Evolutionary conservation across 1,139 yeast genomes (phyloP).

Genomic region (Suhomyces maxii): DNA sequence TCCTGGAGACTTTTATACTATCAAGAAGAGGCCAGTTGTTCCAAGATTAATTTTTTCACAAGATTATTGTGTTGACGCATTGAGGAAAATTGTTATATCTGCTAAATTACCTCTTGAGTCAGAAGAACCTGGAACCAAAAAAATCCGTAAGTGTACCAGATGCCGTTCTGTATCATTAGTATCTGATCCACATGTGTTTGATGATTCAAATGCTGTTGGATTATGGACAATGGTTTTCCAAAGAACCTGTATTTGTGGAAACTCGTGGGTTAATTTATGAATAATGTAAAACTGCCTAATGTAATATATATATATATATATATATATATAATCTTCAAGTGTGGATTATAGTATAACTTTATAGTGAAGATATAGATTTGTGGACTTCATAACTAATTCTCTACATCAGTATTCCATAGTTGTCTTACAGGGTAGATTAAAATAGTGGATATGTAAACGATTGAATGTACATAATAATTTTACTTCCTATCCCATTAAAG

Average conservation of each 20-base stretch:
- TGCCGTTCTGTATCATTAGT: constrained; percentile 64
- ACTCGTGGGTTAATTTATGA: constrained; percentile 56
- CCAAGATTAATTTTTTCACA: constrained; percentile 25
- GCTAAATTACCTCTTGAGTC: constrained; percentile 6
- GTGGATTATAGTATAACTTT: too few relatives aligned
- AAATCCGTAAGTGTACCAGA: constrained; percentile 57
- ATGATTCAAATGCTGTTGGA: constrained; percentile 38
- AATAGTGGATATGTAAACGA: too few relatives aligned
- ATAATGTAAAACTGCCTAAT: neutral
- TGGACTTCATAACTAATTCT: too few relatives aligned
- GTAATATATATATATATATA: too few relatives aligned
- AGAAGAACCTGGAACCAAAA: constrained; percentile 6
- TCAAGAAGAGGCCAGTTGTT: constrained; percentile 12
- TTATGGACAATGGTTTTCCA: constrained; percentile 77
- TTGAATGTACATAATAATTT: too few relatives aligned
- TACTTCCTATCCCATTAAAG: too few relatives aligned
- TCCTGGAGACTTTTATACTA: neutral
- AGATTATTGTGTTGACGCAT: constrained; percentile 40
- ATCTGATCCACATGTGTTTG: constrained; percentile 47
- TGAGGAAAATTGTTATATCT: constrained; percentile 42
- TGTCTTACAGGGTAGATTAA: too few relatives aligned
- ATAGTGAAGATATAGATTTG: too few relatives aligned
- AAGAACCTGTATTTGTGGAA: constrained; percentile 78
- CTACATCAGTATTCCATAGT: too few relatives aligned
- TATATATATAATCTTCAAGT: too few relatives aligned